These are phyloP conservation scores for Allium cepa DNA, from an alignment of 106 monocot species.

Conservation along the genomic window DNA sequence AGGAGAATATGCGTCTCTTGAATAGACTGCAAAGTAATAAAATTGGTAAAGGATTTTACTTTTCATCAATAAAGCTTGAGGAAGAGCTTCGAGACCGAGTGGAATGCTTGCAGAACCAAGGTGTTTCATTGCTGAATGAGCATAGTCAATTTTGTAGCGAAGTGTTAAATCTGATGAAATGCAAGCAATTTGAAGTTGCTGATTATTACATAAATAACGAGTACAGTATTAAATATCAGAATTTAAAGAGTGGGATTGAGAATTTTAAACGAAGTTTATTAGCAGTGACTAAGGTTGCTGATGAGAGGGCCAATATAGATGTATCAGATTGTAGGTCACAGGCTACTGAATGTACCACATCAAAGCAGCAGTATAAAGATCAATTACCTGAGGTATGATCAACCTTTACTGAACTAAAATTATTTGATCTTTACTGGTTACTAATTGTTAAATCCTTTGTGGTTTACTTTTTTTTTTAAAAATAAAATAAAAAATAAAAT, in stretches of 20 bases:
- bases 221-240: conserved; percentile 48
- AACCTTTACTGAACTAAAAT: conserved; percentile 1
- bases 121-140: conserved; percentile 53
- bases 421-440: conserved; percentile 3
- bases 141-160: conserved; percentile 32
- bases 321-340: conserved; percentile 9
- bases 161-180: conserved; percentile 33
- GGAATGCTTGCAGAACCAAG: conserved; percentile 43
- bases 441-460: neutral
- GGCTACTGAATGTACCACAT: conserved; percentile 10
- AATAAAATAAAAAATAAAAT: neutral
- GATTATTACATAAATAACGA: conserved; percentile 34
- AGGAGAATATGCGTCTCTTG: conserved; percentile 53
- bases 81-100: conserved; percentile 45
- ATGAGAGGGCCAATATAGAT: conserved; percentile 44
- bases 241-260: conserved; percentile 48
- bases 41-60: conserved; percentile 18
- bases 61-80: conserved; percentile 41
- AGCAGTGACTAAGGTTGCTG: conserved; percentile 18
- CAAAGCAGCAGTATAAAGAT: conserved; percentile 21
- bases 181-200: conserved; percentile 21
- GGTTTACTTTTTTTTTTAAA: neutral
- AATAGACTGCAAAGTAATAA: conserved; percentile 34
- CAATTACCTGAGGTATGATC: conserved; percentile 26
- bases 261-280: conserved; percentile 58